These are phyloP conservation scores for Sutorius australiensis DNA, from an alignment of 768 basidiomycete genomes.

Conservation along the genomic window DNA sequence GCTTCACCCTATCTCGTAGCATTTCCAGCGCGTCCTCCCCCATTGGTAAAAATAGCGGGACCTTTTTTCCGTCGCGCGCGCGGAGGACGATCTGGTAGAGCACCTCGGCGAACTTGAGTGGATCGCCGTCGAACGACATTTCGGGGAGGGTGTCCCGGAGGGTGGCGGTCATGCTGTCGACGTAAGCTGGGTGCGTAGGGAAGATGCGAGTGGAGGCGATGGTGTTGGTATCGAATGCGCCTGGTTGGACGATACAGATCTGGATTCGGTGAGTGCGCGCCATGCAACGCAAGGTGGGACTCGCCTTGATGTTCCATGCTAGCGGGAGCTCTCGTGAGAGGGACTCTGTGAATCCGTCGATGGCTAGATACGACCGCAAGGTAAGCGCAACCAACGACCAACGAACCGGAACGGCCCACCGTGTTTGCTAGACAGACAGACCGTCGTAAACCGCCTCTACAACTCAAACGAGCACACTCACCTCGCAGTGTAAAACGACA, in stretches of 20 bases:
- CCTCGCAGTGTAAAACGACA: slow-evolving; percentile 13
- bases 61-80: neutral
- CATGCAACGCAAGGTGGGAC: neutral
- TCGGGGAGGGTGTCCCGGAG: neutral
- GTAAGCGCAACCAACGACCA: neutral
- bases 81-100: neutral
- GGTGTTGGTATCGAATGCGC: slow-evolving; percentile 15
- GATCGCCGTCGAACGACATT: slow-evolving; percentile 7
- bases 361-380: neutral
- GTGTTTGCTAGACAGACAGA: slow-evolving; percentile 4
- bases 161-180: neutral
- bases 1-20: neutral
- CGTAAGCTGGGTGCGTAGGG: slow-evolving; percentile 8
- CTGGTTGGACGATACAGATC: slow-evolving; percentile 17
- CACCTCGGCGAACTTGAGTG: slow-evolving; percentile 11
- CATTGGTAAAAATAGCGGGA: slow-evolving; percentile 7
- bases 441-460: neutral
- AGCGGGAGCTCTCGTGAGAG: slow-evolving; percentile 10
- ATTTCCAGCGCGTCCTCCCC: slow-evolving; percentile 8
- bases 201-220: neutral
- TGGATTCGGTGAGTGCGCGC: neutral
- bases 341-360: slow-evolving; percentile 10
- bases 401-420: neutral
- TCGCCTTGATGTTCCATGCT: slow-evolving; percentile 19
- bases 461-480: neutral